phyloP scores from a whole-genome alignment of 1,284 basidiomycete species.

The Tranzscheliella williamsii region DNA sequence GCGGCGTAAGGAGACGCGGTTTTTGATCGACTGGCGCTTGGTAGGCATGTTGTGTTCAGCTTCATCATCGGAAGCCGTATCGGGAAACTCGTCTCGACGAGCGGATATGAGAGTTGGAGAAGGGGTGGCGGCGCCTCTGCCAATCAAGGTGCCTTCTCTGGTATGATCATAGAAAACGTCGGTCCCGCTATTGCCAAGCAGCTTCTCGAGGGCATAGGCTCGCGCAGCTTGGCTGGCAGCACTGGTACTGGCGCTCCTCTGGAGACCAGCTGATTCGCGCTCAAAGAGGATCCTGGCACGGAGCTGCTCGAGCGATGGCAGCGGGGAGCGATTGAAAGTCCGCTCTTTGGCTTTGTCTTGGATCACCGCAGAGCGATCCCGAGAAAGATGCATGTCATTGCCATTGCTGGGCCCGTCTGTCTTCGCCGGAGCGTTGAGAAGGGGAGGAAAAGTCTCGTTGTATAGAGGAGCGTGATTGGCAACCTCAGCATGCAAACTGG shows the following conservation, averaged over 20 bases:
- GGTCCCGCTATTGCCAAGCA: constrained; percentile 47
- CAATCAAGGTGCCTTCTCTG: constrained; percentile 25
- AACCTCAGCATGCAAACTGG: background rate
- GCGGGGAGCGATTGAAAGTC: constrained; percentile 31
- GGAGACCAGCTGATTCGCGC: constrained; percentile 42
- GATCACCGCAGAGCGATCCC: constrained; percentile 24
- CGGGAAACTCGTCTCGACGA: constrained; percentile 5
- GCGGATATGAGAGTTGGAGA: constrained; percentile 13
- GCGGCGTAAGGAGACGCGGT: constrained; percentile 16
- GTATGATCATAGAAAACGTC: constrained; percentile 41
- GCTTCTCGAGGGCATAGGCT: constrained; percentile 57
- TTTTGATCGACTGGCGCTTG: constrained; percentile 17
- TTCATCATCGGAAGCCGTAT: constrained; percentile 36
- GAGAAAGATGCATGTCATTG: constrained; percentile 1
- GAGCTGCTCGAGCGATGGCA: constrained; percentile 57
- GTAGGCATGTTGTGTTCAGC: constrained; percentile 10
- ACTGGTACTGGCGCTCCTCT: constrained; percentile 48
- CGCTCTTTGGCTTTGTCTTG: constrained; percentile 12
- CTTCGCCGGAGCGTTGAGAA: background rate
- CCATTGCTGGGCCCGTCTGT: constrained; percentile 3
- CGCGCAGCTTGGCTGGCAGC: constrained; percentile 55
- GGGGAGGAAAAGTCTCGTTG: too few relatives aligned
- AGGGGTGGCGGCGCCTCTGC: constrained; percentile 22
- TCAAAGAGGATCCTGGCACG: constrained; percentile 54
- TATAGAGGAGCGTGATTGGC: background rate